Evolutionary conservation across 306 rosid species (phyloP).

Genomic region (Castanea sativa): DNA sequence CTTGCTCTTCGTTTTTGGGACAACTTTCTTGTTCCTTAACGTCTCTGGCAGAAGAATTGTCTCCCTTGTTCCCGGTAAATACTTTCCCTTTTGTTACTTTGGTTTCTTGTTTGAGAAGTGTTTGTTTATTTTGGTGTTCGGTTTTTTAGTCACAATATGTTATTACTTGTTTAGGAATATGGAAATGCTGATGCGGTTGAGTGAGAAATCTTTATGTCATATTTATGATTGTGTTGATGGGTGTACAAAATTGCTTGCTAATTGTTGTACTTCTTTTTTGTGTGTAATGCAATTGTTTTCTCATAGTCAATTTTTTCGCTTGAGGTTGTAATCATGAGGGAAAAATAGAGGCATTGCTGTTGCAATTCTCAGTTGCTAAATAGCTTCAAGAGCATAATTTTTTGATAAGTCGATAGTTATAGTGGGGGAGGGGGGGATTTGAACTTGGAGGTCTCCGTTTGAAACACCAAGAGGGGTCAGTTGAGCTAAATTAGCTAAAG

Average conservation of each 20-base stretch:
- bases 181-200: background rate
- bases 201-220: background rate
- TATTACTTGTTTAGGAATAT: background rate
- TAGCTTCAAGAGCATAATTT: background rate
- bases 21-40: constrained; percentile 29
- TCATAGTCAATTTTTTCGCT: background rate
- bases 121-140: background rate
- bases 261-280: background rate
- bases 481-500: too few species aligned
- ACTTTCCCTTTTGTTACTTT: background rate
- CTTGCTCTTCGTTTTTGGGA: constrained; percentile 35
- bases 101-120: background rate
- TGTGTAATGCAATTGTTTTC: background rate
- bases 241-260: background rate
- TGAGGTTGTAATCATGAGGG: background rate
- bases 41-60: constrained; percentile 21
- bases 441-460: too few species aligned
- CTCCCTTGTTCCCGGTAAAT: constrained; percentile 33
- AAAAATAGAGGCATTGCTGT: background rate
- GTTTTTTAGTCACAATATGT: background rate
- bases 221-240: background rate
- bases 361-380: too few species aligned
- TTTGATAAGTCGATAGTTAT: background rate
- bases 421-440: too few species aligned
- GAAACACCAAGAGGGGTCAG: too few species aligned